These are phyloP conservation scores for Parafenestella ontariensis DNA, from an alignment of 2,329 filamentous ascomycete genomes.

Conservation along the genomic window DNA sequence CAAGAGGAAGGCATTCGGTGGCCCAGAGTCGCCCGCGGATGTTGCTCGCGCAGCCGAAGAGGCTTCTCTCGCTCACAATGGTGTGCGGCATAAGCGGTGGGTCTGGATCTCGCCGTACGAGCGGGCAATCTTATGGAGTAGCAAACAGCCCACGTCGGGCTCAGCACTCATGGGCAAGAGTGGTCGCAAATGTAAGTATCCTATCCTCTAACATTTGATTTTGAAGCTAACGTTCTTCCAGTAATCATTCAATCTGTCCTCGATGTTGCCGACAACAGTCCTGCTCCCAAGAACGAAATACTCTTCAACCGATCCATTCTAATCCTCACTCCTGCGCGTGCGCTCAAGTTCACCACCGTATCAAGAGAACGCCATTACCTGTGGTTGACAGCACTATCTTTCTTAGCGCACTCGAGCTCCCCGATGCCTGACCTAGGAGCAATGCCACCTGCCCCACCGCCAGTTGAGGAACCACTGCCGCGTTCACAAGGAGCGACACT, in stretches of 20 bases:
- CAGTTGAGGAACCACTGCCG: conserved; percentile 46
- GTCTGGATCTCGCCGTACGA: conserved; percentile 99
- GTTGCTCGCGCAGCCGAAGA: conserved; percentile 63
- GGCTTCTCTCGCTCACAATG: conserved; percentile 70
- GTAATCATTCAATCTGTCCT: conserved; percentile 95
- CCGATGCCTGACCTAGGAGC: conserved; percentile 75
- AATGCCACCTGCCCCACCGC: conserved; percentile 51
- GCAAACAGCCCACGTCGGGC: conserved; percentile 90
- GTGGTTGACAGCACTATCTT: conserved; percentile 93
- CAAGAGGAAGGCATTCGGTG: conserved; percentile 87
- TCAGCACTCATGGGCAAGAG: conserved; percentile 91
- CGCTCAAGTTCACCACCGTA: conserved; percentile 90
- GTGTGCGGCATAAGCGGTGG: conserved; percentile 89
- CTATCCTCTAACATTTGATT: neutral
- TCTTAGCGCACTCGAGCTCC: conserved; percentile 88
- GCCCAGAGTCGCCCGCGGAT: conserved; percentile 63
- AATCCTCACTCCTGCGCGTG: conserved; percentile 90
- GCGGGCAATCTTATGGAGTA: conserved; percentile 95
- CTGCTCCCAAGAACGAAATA: conserved; percentile 73
- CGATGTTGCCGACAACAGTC: conserved; percentile 94
- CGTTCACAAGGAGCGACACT: conserved; percentile 46
- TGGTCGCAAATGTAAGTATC: conserved; percentile 84
- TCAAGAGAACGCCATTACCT: conserved; percentile 87
- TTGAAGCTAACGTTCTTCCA: conserved; percentile 49
- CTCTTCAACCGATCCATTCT: conserved; percentile 93